Conservation (phyloP, 2,329 filamentous ascomycete genomes). For the Xylaria sp. region DNA sequence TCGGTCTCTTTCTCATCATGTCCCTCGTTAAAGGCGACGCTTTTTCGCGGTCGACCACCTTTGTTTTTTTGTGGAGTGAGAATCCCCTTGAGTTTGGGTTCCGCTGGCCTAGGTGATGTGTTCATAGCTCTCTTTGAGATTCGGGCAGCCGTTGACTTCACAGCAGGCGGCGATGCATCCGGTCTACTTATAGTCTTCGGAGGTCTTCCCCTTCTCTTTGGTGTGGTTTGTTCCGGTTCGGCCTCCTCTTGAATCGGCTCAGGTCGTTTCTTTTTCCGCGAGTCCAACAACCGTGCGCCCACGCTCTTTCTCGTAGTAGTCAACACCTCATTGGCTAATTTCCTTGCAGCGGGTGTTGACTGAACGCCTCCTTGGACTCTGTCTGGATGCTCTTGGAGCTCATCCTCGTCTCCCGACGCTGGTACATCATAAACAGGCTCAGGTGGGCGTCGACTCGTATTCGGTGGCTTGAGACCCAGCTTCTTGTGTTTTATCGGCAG, state of each 20-base stretch:
- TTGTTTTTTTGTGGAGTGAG: slow-evolving; percentile 56
- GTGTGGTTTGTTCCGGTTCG: slow-evolving; percentile 3
- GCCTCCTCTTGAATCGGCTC: slow-evolving; percentile 1
- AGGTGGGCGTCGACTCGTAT: slow-evolving; percentile 9
- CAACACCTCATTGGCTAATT: slow-evolving; percentile 6
- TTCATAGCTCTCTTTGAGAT: slow-evolving; percentile 10
- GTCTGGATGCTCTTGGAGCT: slow-evolving; percentile 1
- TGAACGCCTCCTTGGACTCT: slow-evolving; percentile 13
- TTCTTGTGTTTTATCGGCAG: slow-evolving; percentile 30
- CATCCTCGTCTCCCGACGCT: slow-evolving; percentile 34
- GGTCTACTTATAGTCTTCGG: slow-evolving; percentile 14
- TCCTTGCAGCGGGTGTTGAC: slow-evolving; percentile 19
- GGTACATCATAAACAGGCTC: slow-evolving; percentile 35
- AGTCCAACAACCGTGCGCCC: slow-evolving; percentile 18
- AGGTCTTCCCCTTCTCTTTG: slow-evolving; percentile 29
- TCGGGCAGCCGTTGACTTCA: slow-evolving; percentile 18
- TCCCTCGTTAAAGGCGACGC: slow-evolving; percentile 53
- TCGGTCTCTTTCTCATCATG: slow-evolving; percentile 41
- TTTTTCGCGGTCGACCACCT: slow-evolving; percentile 50
- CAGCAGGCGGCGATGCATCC: slow-evolving; percentile 3
- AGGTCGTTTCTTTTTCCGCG: slow-evolving; percentile 17
- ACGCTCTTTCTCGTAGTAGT: slow-evolving; percentile 18
- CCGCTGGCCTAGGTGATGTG: slow-evolving; percentile 9
- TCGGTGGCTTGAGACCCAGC: slow-evolving; percentile 22
- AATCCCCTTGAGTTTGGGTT: slow-evolving; percentile 54